Percentiles rank a stretch among this genome's conserved stretches.
Evolutionary conservation across 208 protist species (phyloP).

Genomic region (Trypanosoma congolense): DNA sequence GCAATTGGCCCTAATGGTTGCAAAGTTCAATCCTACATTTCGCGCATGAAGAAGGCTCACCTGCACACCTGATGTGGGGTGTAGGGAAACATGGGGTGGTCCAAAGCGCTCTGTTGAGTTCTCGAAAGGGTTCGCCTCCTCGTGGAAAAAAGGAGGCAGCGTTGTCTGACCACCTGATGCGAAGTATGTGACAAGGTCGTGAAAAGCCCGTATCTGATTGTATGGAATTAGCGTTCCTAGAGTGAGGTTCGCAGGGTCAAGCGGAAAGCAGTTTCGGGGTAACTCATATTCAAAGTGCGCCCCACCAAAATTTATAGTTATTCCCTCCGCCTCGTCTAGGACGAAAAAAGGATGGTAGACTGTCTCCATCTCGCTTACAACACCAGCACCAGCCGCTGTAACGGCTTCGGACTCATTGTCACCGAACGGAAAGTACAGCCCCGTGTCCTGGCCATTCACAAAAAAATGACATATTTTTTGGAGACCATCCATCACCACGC

Average conservation of each 20-base stretch:
- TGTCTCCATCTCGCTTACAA: conserved; percentile 18
- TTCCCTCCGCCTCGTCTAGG: conserved; percentile 51
- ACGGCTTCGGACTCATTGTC: conserved; percentile 29
- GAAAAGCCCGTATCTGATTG: conserved; percentile 85
- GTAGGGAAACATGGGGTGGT: conserved; percentile 81
- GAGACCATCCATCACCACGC: conserved; percentile 69
- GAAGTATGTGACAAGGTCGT: conserved; percentile 77
- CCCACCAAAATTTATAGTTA: conserved; percentile 84
- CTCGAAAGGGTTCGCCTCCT: conserved; percentile 83
- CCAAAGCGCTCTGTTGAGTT: conserved; percentile 63
- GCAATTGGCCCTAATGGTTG: conserved; percentile 76
- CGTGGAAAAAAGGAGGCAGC: conserved; percentile 81
- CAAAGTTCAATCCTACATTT: conserved; percentile 66
- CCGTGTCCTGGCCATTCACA: conserved; percentile 60
- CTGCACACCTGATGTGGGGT: conserved; percentile 58
- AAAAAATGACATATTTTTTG: conserved; percentile 53
- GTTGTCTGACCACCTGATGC: conserved; percentile 45
- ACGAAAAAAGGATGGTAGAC: conserved; percentile 73
- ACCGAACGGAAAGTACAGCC: conserved; percentile 45
- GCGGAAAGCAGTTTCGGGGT: conserved; percentile 65
- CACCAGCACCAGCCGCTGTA: conserved; percentile 12
- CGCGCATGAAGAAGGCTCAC: conserved; percentile 69
- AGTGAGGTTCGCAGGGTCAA: conserved; percentile 73
- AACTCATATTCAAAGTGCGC: conserved; percentile 81
- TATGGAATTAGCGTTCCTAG: conserved; percentile 77